These are phyloP conservation scores for Ceratobasidium sp. DNA, from an alignment of 1,284 basidiomycete genomes.

Conservation along the genomic window DNA sequence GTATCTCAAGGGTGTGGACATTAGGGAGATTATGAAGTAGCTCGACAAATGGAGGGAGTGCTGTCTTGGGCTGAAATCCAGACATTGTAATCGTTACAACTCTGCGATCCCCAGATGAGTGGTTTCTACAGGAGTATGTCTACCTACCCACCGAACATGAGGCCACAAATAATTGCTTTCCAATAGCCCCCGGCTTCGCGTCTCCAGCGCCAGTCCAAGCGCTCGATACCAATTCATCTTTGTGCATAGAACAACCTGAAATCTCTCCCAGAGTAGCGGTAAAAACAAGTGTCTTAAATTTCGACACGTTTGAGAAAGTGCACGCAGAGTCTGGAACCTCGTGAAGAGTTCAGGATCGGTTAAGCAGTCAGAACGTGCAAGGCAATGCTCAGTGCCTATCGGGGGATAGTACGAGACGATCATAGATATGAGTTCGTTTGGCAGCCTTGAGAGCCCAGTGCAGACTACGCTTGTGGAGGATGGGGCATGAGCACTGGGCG, in stretches of 20 bases:
- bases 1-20: constrained; percentile 17
- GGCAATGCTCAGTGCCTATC: background rate
- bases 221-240: background rate
- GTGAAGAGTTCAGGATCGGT: background rate
- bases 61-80: background rate
- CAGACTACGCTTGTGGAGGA: background rate
- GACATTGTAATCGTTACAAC: constrained; percentile 9
- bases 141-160: constrained; percentile 7
- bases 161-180: constrained; percentile 19
- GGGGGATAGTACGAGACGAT: background rate
- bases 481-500: background rate
- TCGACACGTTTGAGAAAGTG: constrained; percentile 16
- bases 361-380: no score
- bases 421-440: constrained; percentile 4
- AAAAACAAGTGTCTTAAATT: background rate
- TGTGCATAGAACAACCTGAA: background rate
- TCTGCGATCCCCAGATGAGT: background rate
- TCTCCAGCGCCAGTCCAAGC: constrained; percentile 5
- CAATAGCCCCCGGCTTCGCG: constrained; percentile 16
- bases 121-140: background rate
- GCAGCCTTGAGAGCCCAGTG: constrained; percentile 1
- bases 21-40: constrained; percentile 4
- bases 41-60: constrained; percentile 9
- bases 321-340: background rate
- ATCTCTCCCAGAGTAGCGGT: constrained; percentile 24